A percentile compares a stretch with the other conserved stretches of the same genome.
Evolutionary conservation across 805 yeast species (phyloP).

Genomic region (Brettanomyces naardenensis): DNA sequence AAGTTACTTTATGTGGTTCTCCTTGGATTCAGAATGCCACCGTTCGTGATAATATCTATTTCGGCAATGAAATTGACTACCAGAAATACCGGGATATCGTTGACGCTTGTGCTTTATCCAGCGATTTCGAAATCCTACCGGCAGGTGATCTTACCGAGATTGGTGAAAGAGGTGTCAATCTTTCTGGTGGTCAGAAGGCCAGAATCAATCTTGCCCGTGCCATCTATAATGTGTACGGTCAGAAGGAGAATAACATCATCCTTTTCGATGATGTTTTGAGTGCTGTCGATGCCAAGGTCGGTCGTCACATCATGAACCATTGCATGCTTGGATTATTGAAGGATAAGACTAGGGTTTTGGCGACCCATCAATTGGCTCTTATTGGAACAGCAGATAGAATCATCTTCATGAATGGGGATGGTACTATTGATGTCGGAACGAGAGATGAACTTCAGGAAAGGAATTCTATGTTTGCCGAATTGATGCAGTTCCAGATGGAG

Average conservation of each 20-base stretch:
- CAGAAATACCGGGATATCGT: slow-evolving; percentile 45
- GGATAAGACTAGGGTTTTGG: slow-evolving; percentile 59
- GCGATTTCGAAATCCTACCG: slow-evolving; percentile 59
- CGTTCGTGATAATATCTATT: slow-evolving; percentile 63
- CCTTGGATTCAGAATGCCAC: slow-evolving; percentile 90
- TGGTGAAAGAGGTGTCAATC: slow-evolving; percentile 79
- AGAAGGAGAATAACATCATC: slow-evolving; percentile 52
- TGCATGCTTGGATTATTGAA: slow-evolving; percentile 54
- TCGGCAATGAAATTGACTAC: slow-evolving; percentile 46
- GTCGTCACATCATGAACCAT: slow-evolving; percentile 64
- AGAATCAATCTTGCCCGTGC: slow-evolving; percentile 74
- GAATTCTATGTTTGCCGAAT: slow-evolving; percentile 39
- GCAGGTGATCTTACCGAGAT: slow-evolving; percentile 75
- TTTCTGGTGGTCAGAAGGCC: slow-evolving; percentile 87
- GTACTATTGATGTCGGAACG: slow-evolving; percentile 52
- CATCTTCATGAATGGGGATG: slow-evolving; percentile 58
- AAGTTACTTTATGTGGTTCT: slow-evolving; percentile 32
- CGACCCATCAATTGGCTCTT: slow-evolving; percentile 75
- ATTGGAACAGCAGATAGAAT: slow-evolving; percentile 61
- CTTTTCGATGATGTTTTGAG: slow-evolving; percentile 73
- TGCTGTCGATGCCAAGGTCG: slow-evolving; percentile 85
- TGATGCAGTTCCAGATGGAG: slow-evolving; percentile 35
- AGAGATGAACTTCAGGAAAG: slow-evolving; percentile 39
- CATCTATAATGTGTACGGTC: slow-evolving; percentile 35
- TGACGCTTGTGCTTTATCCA: slow-evolving; percentile 56